Evolutionary conservation across 2,329 filamentous ascomycete species (phyloP), one percentile per base, ranked within the genome.

Genomic region (Cordyceps cicadae): DNA sequence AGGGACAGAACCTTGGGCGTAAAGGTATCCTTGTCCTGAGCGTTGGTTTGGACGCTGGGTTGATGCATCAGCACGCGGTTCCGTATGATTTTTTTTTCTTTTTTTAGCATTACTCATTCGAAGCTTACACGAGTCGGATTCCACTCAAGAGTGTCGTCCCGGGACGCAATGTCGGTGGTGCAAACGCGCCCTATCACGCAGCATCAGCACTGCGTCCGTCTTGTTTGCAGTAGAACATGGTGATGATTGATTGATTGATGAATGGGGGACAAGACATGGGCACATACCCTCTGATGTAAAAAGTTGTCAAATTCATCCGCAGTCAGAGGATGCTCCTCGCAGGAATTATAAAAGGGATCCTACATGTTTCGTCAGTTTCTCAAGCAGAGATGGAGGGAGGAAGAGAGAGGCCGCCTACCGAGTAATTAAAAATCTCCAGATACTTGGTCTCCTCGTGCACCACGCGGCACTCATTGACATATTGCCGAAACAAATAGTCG

Each of bases 281-380:
- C 3, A 71, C 79, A 65, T 72, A 83, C 81, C 68, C 73, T 73
- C 52, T 73, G 76, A 50, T 77, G 69, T 9, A 85, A 68, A 63
- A 84, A 85, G 68, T 85, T 85, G 17, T 80, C 74, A 71, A 85
- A 85, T 65, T 85, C 82, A 69, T 82, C 80, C 32, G 71, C 64
- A 9, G 77, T 76, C 62, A 85, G 72, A 9, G 75, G 67, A 66
- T 83, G 81, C 65, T 83, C 77, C 65, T 84, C 81, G 57, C 71
- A 71, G 3, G 74, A 75, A 64, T 84, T 80, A 64, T 76, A 75
- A 14, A 73, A 73, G 26, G 79, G 70, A 68, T 85, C 77, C 82
- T 61, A 26, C 17, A 15, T 2, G 9, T 19, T 11, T 7, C 2
- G 32, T 57, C 29, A 49, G 29, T n/a, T 41, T 12, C 39, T 24